A percentile compares a stretch with the other conserved stretches of the same genome.
Conservation (phyloP, 495 filamentous ascomycete species). For the Podospora didyma region DNA sequence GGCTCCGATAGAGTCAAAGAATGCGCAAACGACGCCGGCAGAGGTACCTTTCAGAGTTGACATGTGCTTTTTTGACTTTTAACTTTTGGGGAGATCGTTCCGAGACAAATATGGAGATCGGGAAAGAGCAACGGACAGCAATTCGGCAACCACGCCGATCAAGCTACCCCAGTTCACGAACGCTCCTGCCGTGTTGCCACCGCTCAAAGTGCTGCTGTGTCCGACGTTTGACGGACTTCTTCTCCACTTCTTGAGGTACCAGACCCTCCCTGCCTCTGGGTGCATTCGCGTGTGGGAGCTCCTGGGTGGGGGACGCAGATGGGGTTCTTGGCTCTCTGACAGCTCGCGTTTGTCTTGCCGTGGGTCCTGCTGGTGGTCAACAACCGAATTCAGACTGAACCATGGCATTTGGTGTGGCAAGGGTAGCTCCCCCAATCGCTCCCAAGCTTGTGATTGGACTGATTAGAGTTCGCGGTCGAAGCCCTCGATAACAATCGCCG, state of each 20-base stretch:
- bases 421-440: background rate
- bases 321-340: background rate
- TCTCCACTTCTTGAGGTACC: background rate
- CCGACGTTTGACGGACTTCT: too few relatives aligned
- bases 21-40: background rate
- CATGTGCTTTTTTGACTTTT: too few relatives aligned
- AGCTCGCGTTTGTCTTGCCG: background rate
- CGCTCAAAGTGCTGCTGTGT: too few relatives aligned
- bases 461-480: background rate
- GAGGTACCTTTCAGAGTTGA: too few relatives aligned
- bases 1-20: background rate
- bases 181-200: too few relatives aligned
- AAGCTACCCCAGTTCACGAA: too few relatives aligned
- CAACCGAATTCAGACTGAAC: background rate
- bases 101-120: too few relatives aligned
- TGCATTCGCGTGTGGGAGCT: background rate
- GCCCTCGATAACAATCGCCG: background rate
- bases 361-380: too few relatives aligned
- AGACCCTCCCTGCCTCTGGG: background rate
- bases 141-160: too few relatives aligned
- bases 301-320: background rate
- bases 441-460: background rate
- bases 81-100: too few relatives aligned
- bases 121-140: too few relatives aligned
- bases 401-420: background rate